phyloP scores from a whole-genome alignment of 768 basidiomycete genomes.

The Antrodiella citrinella region DNA sequence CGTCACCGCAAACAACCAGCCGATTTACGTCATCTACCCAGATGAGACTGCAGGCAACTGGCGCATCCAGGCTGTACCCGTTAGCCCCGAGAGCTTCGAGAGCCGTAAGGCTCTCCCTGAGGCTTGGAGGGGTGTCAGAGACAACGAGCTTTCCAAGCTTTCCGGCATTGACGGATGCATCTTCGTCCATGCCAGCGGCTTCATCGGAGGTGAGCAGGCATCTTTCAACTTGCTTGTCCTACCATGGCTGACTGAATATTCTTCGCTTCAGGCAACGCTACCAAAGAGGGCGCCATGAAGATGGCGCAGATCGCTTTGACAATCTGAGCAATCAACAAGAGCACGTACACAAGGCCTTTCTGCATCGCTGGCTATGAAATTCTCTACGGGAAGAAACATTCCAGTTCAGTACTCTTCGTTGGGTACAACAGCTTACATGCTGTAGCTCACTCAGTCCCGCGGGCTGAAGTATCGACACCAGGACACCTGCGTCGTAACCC shows the following conservation, averaged over 20 bases:
- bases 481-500: too few relatives aligned
- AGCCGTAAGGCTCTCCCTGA: slow-evolving; percentile 91
- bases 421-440: too few relatives aligned
- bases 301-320: slow-evolving; percentile 66
- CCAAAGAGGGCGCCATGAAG: slow-evolving; percentile 77
- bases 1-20: slow-evolving; percentile 39
- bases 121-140: slow-evolving; percentile 86
- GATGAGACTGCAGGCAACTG: slow-evolving; percentile 72
- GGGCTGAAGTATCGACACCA: too few relatives aligned
- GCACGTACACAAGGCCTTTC: too few relatives aligned
- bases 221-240: not conserved
- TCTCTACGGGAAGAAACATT: too few relatives aligned
- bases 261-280: slow-evolving; percentile 61
- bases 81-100: slow-evolving; percentile 75
- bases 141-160: slow-evolving; percentile 65
- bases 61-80: slow-evolving; percentile 90
- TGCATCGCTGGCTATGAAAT: too few relatives aligned
- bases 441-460: too few relatives aligned
- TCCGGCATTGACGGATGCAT: slow-evolving; percentile 78
- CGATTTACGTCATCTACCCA: slow-evolving; percentile 84
- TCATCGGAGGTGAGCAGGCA: slow-evolving; percentile 85
- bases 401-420: too few relatives aligned
- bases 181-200: slow-evolving; percentile 94
- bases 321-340: slow-evolving; percentile 16
- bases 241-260: not conserved